Evolutionary conservation across 768 basidiomycete genomes (phyloP).

Genomic region (Crucibulum laeve): DNA sequence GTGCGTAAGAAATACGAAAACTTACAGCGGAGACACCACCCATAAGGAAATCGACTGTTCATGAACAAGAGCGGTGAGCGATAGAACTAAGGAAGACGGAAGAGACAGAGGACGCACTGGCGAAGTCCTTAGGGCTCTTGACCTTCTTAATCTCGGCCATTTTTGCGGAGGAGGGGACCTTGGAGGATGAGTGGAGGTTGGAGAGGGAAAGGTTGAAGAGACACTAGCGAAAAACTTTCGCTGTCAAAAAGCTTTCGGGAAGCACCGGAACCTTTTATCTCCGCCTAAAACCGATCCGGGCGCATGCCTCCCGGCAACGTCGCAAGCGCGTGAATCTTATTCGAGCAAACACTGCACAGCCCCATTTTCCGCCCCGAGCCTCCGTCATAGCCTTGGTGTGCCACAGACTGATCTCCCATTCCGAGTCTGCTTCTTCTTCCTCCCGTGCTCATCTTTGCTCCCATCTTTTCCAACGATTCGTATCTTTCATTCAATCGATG

Average conservation of each 20-base stretch:
- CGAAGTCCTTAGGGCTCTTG: constrained; percentile 91
- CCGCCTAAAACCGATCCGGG: constrained; percentile 29
- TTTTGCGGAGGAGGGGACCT: constrained; percentile 47
- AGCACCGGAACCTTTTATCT: constrained; percentile 44
- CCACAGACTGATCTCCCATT: too few species aligned
- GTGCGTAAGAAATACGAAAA: constrained; percentile 9
- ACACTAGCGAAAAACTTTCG: constrained; percentile 41
- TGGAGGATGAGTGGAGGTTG: constrained; percentile 53
- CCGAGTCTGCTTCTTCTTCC: too few species aligned
- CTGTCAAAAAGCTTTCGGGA: constrained; percentile 43
- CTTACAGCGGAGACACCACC: constrained; percentile 90
- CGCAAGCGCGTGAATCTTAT: constrained; percentile 12
- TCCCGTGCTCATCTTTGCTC: too few species aligned
- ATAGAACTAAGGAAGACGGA: constrained; percentile 8
- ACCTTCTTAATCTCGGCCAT: constrained; percentile 83
- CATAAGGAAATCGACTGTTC: constrained; percentile 93
- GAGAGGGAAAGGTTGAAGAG: constrained; percentile 37
- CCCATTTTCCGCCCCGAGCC: too few species aligned
- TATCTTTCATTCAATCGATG: too few species aligned
- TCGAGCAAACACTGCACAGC: too few species aligned
- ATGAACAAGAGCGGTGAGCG: constrained; percentile 16
- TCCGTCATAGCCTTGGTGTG: too few species aligned
- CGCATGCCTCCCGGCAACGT: constrained; percentile 32
- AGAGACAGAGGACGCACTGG: constrained; percentile 43
- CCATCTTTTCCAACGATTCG: too few species aligned